Evolutionary conservation across 768 basidiomycete genomes (phyloP).

Genomic region (Naganishia antarctica): DNA sequence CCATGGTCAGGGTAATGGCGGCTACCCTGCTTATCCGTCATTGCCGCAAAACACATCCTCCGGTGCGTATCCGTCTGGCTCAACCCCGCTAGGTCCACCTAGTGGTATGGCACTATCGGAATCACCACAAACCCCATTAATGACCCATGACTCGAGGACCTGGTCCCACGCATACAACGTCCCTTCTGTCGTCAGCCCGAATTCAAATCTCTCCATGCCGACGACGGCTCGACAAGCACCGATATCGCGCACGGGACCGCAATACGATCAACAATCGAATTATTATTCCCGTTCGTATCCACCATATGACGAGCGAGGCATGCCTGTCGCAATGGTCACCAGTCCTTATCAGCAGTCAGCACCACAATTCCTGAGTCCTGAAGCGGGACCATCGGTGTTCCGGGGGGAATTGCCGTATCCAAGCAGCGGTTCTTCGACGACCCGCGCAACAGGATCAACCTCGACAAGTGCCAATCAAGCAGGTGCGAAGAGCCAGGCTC

Average conservation of each 20-base stretch:
- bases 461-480: background rate
- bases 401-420: constrained; percentile 9
- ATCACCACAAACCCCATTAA: constrained; percentile 9
- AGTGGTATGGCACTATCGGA: background rate
- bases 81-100: background rate
- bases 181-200: background rate
- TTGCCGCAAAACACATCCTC: too few relatives aligned
- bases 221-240: background rate
- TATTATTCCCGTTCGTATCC: constrained; percentile 18
- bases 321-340: background rate
- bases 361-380: constrained; percentile 6
- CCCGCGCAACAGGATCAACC: background rate
- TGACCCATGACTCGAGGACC: background rate
- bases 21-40: background rate
- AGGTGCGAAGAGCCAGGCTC: constrained; percentile 43
- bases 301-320: constrained; percentile 7
- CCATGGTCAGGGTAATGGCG: background rate
- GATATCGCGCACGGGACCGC: background rate
- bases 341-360: constrained; percentile 15
- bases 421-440: background rate
- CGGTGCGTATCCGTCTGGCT: background rate
- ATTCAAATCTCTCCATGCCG: constrained; percentile 1
- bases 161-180: constrained; percentile 10
- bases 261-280: background rate
- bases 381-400: constrained; percentile 11